Evolutionary conservation across 1,284 basidiomycete species (phyloP).

Genomic region (Leccinum pachyderme): DNA sequence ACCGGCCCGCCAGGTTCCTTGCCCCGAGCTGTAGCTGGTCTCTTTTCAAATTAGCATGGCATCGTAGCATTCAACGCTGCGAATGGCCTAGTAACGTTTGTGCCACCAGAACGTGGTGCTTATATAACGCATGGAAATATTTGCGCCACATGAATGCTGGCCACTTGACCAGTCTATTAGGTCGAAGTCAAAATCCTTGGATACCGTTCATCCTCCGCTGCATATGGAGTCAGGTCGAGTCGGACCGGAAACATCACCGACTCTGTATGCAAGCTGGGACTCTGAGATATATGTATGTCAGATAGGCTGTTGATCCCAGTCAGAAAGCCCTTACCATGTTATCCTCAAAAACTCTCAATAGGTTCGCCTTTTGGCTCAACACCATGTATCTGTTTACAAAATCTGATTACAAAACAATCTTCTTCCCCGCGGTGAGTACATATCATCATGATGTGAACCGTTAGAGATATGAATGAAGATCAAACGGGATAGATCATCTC

Average conservation of each 20-base stretch:
- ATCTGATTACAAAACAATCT: slow-evolving; percentile 39
- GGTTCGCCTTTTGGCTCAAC: slow-evolving; percentile 7
- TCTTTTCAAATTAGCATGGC: too few species aligned
- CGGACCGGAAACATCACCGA: too few species aligned
- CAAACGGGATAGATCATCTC: slow-evolving; percentile 31
- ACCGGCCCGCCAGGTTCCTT: too few species aligned
- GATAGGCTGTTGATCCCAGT: not conserved
- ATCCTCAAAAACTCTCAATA: not conserved
- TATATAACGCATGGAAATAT: too few species aligned
- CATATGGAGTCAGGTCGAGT: not conserved
- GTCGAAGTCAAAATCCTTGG: not conserved
- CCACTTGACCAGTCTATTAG: not conserved
- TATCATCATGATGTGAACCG: not conserved
- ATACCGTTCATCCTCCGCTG: not conserved
- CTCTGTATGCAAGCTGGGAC: not conserved
- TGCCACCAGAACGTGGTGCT: too few species aligned
- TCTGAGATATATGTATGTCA: not conserved
- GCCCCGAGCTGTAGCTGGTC: too few species aligned
- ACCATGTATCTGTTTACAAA: slow-evolving; percentile 35
- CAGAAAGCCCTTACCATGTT: not conserved
- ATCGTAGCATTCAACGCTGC: too few species aligned
- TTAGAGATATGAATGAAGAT: not conserved
- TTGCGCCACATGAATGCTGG: not conserved
- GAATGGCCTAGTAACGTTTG: too few species aligned
- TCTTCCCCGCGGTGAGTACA: slow-evolving; percentile 36